phyloP scores from a whole-genome alignment of 176 grass and related monocot species.

The Oryza glaberrima region DNA sequence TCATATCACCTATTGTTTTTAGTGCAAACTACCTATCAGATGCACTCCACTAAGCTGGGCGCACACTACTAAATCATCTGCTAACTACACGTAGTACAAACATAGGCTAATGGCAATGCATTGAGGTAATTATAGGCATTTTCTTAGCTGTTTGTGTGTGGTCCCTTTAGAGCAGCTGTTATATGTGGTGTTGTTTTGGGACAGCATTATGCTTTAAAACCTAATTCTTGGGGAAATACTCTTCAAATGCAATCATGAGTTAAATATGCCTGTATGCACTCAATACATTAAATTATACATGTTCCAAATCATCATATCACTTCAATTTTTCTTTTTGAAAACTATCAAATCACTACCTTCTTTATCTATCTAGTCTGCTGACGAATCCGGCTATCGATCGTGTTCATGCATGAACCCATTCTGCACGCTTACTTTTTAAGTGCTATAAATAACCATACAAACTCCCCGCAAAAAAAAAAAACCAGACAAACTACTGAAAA shows the following conservation, averaged over 20 bases:
- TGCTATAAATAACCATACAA: too few species aligned
- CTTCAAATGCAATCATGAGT: not conserved
- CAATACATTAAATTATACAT: not conserved
- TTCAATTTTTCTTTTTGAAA: not conserved
- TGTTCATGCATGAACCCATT: too few species aligned
- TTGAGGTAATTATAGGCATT: too few species aligned
- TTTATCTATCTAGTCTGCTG: not conserved
- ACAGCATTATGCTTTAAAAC: not conserved
- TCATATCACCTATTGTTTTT: not conserved
- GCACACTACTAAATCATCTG: not conserved
- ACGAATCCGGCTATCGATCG: too few species aligned
- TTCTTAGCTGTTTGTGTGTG: not conserved
- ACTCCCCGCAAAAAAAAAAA: too few species aligned
- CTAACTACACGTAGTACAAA: not conserved
- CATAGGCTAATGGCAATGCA: too few species aligned
- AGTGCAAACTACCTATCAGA: not conserved
- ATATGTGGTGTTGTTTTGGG: not conserved
- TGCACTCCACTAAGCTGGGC: not conserved
- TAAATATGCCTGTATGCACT: not conserved
- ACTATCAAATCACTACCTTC: not conserved
- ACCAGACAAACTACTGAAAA: too few species aligned
- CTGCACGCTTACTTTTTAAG: too few species aligned
- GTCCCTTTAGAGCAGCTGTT: not conserved
- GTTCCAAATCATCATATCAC: not conserved
- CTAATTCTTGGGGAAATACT: not conserved